Percentiles rank a stretch among this genome's conserved stretches.
phyloP scores from a whole-genome alignment of 2,329 filamentous ascomycete species.

The Alternaria sp. region DNA sequence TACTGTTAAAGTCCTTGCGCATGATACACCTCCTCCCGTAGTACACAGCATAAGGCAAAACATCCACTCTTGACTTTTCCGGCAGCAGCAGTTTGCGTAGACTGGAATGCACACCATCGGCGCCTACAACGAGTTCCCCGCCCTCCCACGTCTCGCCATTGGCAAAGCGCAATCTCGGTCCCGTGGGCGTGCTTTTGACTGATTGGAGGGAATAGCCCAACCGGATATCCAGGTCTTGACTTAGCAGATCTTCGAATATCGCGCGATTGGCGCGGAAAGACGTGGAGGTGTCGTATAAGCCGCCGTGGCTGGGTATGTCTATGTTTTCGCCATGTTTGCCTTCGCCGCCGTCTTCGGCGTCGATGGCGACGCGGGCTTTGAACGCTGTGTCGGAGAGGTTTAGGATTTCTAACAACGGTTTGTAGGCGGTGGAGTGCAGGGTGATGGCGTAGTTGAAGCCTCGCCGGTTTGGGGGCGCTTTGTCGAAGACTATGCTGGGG shows the following conservation, averaged over 20 bases:
- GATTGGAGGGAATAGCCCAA: constrained; percentile 37
- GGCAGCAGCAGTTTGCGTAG: constrained; percentile 36
- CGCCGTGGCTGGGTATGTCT: constrained; percentile 5
- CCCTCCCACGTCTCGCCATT: constrained; percentile 13
- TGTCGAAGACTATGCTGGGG: constrained; percentile 43
- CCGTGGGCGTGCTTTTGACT: constrained; percentile 8
- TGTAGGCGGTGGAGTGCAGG: constrained; percentile 41
- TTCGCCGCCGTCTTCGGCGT: constrained; percentile 31
- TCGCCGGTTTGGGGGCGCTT: constrained; percentile 27
- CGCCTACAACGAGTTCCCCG: constrained; percentile 38
- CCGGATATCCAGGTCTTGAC: constrained; percentile 45
- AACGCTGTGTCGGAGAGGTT: constrained; percentile 42
- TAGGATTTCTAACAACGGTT: constrained; percentile 40
- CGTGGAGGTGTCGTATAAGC: neutral
- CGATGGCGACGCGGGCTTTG: constrained; percentile 39
- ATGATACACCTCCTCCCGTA: constrained; percentile 28
- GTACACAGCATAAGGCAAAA: constrained; percentile 49
- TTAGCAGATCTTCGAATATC: constrained; percentile 44
- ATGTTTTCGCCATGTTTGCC: constrained; percentile 22
- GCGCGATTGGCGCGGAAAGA: constrained; percentile 46
- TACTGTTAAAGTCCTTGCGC: constrained; percentile 29
- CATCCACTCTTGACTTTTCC: constrained; percentile 23
- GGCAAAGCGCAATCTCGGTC: constrained; percentile 6
- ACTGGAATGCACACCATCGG: constrained; percentile 49
- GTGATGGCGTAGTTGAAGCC: constrained; percentile 50